Evolutionary conservation across 2,329 filamentous ascomycete species (phyloP), one percentile per base, ranked within the genome.

Genomic region (Chaetomium sp.): DNA sequence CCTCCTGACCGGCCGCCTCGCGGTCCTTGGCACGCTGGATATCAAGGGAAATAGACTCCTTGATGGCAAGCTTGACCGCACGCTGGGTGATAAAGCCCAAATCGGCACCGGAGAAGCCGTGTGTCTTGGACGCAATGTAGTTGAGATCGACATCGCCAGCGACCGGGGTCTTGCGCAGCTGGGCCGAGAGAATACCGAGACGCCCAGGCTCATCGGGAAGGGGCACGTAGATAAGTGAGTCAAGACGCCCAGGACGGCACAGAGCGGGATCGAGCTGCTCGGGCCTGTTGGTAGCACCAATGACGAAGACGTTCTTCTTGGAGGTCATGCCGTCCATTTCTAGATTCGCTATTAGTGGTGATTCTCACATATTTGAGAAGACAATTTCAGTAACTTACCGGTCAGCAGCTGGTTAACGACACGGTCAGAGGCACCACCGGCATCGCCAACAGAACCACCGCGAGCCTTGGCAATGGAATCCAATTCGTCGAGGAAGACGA

Each of bases 291-390:
- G 94, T 99, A 46, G 94, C 94, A 72, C 94, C 94, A 67, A 99
- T 99, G 63, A 99, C 94, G 76, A 99, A 99, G 62, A 99, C 94
- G 72, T 99, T 99, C 88, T 99, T 99, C 89, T 99, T 99, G 41
- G 92, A 96, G 46, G 92, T 97, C 92, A 97, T 97, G 68, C 92
- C 92, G 66, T 97, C 92, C 92, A 97, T 96, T 84, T 97, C 90
- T 66, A 53, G 12, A 32, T 40, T 9, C n/a, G 54, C 65, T 59
- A 67, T 61, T 19, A 56, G 46, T 14, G 10, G 27, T 5, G 1
- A 1, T 4, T 6, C 36, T 49, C 5, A 41, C 12, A 6, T 5
- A 11, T n/a, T 3, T 5, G 45, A 34, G 37, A 42, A 32, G n/a
- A 34, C 34, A 14, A 14, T 14, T 34, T 8, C 3, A 41, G 7